phyloP scores from a whole-genome alignment of 148 eudicot genomes.

The Vaccinium vitisidaea region DNA sequence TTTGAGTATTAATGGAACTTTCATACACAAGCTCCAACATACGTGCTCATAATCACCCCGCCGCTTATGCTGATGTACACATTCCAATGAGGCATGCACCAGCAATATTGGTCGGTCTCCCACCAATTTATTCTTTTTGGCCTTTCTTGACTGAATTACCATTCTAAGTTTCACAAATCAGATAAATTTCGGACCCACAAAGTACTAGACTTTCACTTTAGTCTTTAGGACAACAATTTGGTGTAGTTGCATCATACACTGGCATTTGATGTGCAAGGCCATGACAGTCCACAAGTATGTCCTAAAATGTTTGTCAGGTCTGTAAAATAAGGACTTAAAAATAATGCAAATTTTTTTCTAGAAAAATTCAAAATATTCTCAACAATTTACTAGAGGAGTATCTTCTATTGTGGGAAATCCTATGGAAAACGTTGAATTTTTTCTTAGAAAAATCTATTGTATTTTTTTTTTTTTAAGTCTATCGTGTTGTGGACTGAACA shows the following conservation, averaged over 20 bases:
- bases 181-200: constrained; percentile 8
- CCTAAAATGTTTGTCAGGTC: too few species aligned
- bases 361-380: too few species aligned
- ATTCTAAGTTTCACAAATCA: background rate
- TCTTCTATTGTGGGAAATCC: too few species aligned
- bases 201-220: constrained; percentile 11
- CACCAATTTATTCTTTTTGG: background rate
- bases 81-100: constrained; percentile 5
- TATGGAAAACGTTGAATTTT: too few species aligned
- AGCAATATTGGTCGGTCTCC: background rate
- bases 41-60: background rate
- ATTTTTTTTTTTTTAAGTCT: too few species aligned
- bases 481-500: too few species aligned
- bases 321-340: too few species aligned
- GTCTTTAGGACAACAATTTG: background rate
- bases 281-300: background rate
- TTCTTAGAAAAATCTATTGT: too few species aligned
- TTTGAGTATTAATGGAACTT: background rate
- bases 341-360: too few species aligned
- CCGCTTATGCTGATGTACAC: background rate
- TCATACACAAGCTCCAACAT: background rate
- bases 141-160: background rate
- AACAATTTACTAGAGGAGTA: too few species aligned
- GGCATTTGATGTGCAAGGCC: background rate
- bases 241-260: background rate